Evolutionary conservation across 495 filamentous ascomycete genomes (phyloP), one percentile per base, ranked within the genome.

Genomic region (Penicillium cosmopolitanum): DNA sequence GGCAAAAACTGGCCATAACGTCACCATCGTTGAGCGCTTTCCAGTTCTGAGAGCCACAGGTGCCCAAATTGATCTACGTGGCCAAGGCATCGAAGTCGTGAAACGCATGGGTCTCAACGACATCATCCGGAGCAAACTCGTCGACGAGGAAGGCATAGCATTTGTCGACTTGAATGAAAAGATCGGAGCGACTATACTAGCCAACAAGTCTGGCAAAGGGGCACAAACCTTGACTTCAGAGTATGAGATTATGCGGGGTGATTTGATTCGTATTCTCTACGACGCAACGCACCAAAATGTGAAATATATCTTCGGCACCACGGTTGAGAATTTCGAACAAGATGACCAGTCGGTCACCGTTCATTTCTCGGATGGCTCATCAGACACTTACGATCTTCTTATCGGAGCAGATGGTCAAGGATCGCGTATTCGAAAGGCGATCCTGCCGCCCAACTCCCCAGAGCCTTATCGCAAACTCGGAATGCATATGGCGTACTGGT

Each of bases 331-430:
- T 16, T 62, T 75, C 38, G 58, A 66, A 6, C 56, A 71, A 68
- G 51, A 69, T 33, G 56, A 66, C 13, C 51, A 72, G 11, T 53
- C 66, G 19, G 73, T 77, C 4, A 60, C 58, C 6, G 80, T 76
- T 7, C 44, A 44, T 9, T 77, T 84, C 57, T 66, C 66, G 4
- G 73, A 80, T 53, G 76, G 76, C 4, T 58, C 57, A 10, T 58
- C 40, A 11, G 67, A 67, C 23, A 70, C 57, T 15, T 85, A 71
- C 57, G 82, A 85, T 64, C 54, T 84, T 7, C 55, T 84, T 0
- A 74, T 84, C 21, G 82, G 71, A 4, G 78, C 79, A 4, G 82
- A 84, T 60, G 82, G 83, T 2, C 62, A 76, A n/a, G 69, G 73
- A 6, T 84, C 82, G 1, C 60, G 62, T 1, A 75, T 76, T 16